Percentiles rank a stretch among this genome's conserved stretches.
Conservation (phyloP, 2,329 filamentous ascomycete genomes). For the Botrytis fabae region DNA sequence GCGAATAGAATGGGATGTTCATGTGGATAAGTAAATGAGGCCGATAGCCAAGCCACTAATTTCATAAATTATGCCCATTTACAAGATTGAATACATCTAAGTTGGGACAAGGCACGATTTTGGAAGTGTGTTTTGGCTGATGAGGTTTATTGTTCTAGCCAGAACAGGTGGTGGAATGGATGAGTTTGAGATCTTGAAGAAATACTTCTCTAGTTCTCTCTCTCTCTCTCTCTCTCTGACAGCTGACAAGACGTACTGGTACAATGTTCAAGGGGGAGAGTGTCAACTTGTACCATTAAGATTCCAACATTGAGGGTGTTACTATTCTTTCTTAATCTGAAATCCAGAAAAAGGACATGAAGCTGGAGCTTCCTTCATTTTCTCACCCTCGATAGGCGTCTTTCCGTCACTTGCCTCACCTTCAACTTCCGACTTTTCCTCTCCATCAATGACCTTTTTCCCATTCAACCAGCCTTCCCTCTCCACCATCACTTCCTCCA, state of each 20-base stretch:
- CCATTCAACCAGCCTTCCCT: slow-evolving; percentile 19
- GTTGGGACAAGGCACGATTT: neutral
- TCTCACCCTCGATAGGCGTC: neutral
- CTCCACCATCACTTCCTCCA: slow-evolving; percentile 20
- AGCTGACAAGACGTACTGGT: neutral
- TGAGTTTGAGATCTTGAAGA: neutral
- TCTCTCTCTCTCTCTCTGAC: rapidly evolving
- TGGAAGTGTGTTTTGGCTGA: neutral
- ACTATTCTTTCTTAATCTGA: neutral
- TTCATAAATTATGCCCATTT: neutral
- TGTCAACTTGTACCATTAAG: neutral
- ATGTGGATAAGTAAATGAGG: neutral
- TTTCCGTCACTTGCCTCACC: neutral
- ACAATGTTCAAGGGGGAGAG: neutral
- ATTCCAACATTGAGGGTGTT: rapidly evolving
- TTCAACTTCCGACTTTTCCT: neutral
- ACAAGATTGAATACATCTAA: neutral
- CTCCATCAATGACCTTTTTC: slow-evolving; percentile 11
- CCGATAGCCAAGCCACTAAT: neutral
- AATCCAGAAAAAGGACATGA: slow-evolving; percentile 17
- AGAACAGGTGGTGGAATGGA: neutral
- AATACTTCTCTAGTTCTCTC: neutral
- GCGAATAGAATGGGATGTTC: neutral
- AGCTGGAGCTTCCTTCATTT: neutral
- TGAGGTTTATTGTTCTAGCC: neutral